Evolutionary conservation across 2,329 filamentous ascomycete species (phyloP), one percentile per base, ranked within the genome.

Genomic region (Hypoxylon sp.): DNA sequence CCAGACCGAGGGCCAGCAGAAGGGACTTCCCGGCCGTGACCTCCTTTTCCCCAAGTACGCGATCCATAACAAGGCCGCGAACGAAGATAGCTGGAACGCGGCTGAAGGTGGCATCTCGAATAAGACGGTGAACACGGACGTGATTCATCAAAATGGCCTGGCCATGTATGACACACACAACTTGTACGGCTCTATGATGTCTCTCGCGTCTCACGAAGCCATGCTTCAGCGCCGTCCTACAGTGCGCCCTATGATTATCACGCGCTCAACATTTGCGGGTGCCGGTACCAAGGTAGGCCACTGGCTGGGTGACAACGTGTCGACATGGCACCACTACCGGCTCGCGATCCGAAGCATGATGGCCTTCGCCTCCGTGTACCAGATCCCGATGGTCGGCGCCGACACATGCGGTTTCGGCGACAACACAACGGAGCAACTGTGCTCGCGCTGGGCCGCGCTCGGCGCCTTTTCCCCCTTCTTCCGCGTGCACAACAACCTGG

Each of bases 401-500:
- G 93, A 97, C 66, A 90, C 94, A 0, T 97, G 94, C 74, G 94
- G 93, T 0, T 97, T 92, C 75, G 90, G 84, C 10, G 85, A 83
- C 13, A 86, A 91, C 73, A 90, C 90, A 0, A 91, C 86, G 10
- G 89, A 92, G 76, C 82, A 87, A 50, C 85, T 94, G 5, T 94
- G 92, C 77, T 88, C 91, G 2, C 89, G 92, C n/a, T 95, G 92
- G 92, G 88, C 91, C 0, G 85, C 86, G 27, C 85, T 94, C 0
- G 91, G 91, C 14, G 91, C 91, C 7, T 94, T 94, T 82, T 85
- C 86, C 40, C 89, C 91, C 0, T 94, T 95, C 82, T 94, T 90
- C 82, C 90, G 92, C 68, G 90, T 93, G 78, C 92, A 95, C 81
- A 91, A 91, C 65, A 78, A 85, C 46, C 86, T 76, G 54, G 75